Evolutionary conservation across 2,329 filamentous ascomycete genomes (phyloP), one percentile per base, ranked within the genome.

Genomic region (Hysterium pulicare): DNA sequence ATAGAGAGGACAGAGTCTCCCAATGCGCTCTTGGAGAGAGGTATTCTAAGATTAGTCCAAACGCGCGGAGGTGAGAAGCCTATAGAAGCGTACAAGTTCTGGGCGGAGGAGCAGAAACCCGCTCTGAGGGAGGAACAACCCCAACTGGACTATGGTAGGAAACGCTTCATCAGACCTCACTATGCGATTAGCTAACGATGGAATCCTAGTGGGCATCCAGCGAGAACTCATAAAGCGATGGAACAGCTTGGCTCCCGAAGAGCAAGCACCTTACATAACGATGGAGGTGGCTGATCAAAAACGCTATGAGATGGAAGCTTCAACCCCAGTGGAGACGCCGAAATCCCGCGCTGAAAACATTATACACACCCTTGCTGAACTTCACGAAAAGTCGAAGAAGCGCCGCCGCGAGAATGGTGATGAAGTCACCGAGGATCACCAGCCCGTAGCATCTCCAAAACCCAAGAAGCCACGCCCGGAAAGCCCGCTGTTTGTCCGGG

Each of bases 311-410:
- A 33, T 47, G 7, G 35, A 53, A 33, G 28, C 15, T 3, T 41
- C 31, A 28, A 28, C 24, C 6, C 17, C 24, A 19, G 9, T 15
- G 26, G 20, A 35, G n/a, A 19, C 15, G 11, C 13, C 13, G 17
- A 15, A 20, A 16, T 9, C 9, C 5, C 15, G 15, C 16, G 19
- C 23, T 26, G 24, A 28, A 32, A 43, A 34, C 58, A 23, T 57
- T 54, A 19, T 55, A 55, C 13, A 60, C 57, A 3, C 51, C 45
- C 2, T 46, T 45, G 23, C 49, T 55, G 17, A 48, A 40, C 19
- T 20, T 6, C 38, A 43, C 6, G 16, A 19, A n/a, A 16, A 34
- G 19, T 38, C 37, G 15, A 39, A 21, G 24, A 39, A 39, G 26
- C 37, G 37, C 30, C 6, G 4, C 17, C 37, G 37, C 13, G 34